Percentiles rank a stretch among this genome's conserved stretches.
Evolutionary conservation across 129 eudicot species (phyloP).

Genomic region (Helianthus annuus): DNA sequence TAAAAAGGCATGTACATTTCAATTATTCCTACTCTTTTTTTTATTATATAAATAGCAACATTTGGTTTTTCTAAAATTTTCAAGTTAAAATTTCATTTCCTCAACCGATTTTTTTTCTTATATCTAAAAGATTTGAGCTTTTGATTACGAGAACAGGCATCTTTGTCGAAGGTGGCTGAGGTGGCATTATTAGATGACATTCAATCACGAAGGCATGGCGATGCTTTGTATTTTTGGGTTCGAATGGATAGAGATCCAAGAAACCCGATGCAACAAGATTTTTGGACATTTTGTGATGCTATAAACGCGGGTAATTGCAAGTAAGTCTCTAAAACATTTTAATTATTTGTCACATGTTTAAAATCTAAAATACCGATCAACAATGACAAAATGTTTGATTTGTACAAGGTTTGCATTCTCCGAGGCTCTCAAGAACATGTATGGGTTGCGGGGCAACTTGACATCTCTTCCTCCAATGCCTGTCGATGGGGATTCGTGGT

Average conservation of each 20-base stretch:
- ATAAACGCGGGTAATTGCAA: constrained; percentile 96
- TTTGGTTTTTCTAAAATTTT: background rate
- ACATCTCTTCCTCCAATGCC: constrained; percentile 93
- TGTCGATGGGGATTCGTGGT: constrained; percentile 80
- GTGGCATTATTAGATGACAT: constrained; percentile 46
- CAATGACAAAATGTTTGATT: constrained; percentile 19
- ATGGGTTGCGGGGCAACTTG: constrained; percentile 61
- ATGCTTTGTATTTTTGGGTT: constrained; percentile 83
- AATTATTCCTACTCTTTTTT: background rate
- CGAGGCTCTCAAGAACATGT: constrained; percentile 80
- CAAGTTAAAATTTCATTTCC: background rate
- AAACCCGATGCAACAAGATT: constrained; percentile 70
- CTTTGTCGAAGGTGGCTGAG: background rate
- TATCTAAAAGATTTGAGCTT: background rate
- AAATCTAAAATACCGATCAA: background rate
- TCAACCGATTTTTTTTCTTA: background rate
- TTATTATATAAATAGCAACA: background rate
- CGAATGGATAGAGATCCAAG: constrained; percentile 89
- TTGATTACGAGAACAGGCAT: background rate
- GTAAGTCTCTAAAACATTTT: constrained; percentile 48
- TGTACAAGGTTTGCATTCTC: constrained; percentile 72
- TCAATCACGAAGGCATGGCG: constrained; percentile 79
- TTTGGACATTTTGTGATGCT: constrained; percentile 98
- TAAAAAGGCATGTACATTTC: background rate
- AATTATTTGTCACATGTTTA: background rate